Evolutionary conservation across 2,329 filamentous ascomycete genomes (phyloP).

Genomic region (Cladosporium sp.): DNA sequence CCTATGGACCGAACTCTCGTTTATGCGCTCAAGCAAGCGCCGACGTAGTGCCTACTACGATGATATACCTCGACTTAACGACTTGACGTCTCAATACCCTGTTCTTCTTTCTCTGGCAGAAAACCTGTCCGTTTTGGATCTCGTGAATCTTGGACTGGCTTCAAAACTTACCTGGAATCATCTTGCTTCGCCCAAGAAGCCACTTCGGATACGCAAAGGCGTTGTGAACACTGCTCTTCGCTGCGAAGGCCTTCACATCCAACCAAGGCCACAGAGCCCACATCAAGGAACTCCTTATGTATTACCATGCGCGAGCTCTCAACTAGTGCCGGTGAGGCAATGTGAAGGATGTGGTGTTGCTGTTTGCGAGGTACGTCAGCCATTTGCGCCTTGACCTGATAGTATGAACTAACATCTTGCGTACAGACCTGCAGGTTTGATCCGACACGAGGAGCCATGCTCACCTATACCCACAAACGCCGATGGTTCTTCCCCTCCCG

Average conservation of each 20-base stretch:
- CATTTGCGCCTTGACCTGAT: neutral
- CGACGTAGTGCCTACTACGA: neutral
- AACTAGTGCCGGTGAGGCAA: slow-evolving; percentile 2
- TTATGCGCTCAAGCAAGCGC: slow-evolving; percentile 2
- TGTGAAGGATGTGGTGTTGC: slow-evolving; percentile 12
- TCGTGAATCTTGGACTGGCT: slow-evolving; percentile 8
- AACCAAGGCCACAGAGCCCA: slow-evolving; percentile 9
- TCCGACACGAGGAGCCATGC: slow-evolving; percentile 11
- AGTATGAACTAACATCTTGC: neutral
- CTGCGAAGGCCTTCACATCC: slow-evolving; percentile 9
- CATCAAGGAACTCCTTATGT: slow-evolving; percentile 9
- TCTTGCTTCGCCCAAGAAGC: slow-evolving; percentile 1
- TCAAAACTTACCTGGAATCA: slow-evolving; percentile 6
- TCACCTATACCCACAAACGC: slow-evolving; percentile 12
- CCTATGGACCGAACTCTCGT: slow-evolving; percentile 8
- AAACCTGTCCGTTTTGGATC: slow-evolving; percentile 6
- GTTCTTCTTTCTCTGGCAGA: slow-evolving; percentile 8
- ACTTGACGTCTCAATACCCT: slow-evolving; percentile 11
- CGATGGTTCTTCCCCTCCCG: slow-evolving; percentile 14
- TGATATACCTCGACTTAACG: slow-evolving; percentile 4
- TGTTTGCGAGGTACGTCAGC: slow-evolving; percentile 7
- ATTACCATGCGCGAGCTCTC: slow-evolving; percentile 3
- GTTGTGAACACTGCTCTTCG: neutral
- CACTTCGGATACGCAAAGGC: neutral
- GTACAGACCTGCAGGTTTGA: slow-evolving; percentile 11